Evolutionary conservation across 805 yeast species (phyloP).

Genomic region (Yamadazyma phyllophila): DNA sequence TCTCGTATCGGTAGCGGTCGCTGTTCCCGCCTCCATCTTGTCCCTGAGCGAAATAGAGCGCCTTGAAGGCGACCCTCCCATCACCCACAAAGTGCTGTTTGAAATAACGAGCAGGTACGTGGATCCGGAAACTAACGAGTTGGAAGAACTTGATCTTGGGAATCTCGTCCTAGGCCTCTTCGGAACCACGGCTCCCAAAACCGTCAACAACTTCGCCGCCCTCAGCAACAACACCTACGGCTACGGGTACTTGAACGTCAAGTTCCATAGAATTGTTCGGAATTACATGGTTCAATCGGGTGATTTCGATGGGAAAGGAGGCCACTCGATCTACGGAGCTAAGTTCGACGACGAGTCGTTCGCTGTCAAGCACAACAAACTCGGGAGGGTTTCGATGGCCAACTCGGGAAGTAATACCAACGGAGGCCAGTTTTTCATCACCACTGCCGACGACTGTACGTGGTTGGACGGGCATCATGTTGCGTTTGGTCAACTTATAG

Average conservation of each 20-base stretch:
- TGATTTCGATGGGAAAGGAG: slow-evolving; percentile 68
- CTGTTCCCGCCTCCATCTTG: neutral
- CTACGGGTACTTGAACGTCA: slow-evolving; percentile 69
- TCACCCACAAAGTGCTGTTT: slow-evolving; percentile 47
- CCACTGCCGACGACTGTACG: slow-evolving; percentile 22
- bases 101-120: slow-evolving; percentile 31
- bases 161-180: slow-evolving; percentile 57
- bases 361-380: slow-evolving; percentile 62
- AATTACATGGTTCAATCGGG: slow-evolving; percentile 43
- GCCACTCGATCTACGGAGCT: slow-evolving; percentile 61
- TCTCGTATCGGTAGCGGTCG: neutral
- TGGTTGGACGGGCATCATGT: slow-evolving; percentile 87
- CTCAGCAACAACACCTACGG: slow-evolving; percentile 28
- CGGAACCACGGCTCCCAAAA: slow-evolving; percentile 59
- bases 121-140: slow-evolving; percentile 12
- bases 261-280: slow-evolving; percentile 40
- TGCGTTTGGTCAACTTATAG: slow-evolving; percentile 89
- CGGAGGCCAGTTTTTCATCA: slow-evolving; percentile 47
- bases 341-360: slow-evolving; percentile 57
- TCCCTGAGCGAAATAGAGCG: neutral
- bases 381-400: slow-evolving; percentile 89
- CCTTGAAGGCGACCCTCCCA: slow-evolving; percentile 39
- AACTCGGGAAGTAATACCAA: slow-evolving; percentile 52
- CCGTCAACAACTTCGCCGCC: slow-evolving; percentile 35
- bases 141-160: slow-evolving; percentile 28